Base-by-base conservation (phyloP, 345 rosid genomes). In the Bruguiera parviflora region DNA sequence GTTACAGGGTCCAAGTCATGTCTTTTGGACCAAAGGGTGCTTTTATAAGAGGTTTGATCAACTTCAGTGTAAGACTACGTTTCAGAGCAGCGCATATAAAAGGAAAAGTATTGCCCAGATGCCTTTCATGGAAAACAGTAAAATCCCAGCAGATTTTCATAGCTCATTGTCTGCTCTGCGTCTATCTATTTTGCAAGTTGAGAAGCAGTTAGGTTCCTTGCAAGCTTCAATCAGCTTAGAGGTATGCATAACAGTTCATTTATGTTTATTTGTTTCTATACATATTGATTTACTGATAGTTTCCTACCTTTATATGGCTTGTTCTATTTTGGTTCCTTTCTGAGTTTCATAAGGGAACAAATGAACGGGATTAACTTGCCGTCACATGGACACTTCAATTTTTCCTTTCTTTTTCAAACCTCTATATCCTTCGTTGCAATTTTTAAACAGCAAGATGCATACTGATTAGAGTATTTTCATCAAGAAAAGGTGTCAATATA, bases 11-110 rank as follows among this genome's bases (percentile, higher is more conserved):
- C 61, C 85, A 84, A 67, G 83, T 89, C 73, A 82, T 69, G 59
- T 80, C 79, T 47, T 86, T 95, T 31, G 82, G 80, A 53, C 78
- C 78, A 8, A 77, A 64, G 57, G 47, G 47, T 43, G 49, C 49
- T 13, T 43, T 13, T 13, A 43, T 43, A 87, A 78, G 65, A 80
- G 91, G 91, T 11, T 51, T 70, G 33, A 84, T 89, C 67, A 85
- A 69, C 62, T 91, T 91, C 32, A 95, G 86, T 77, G 89, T 89
- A 71, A 83, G 89, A 73, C 76, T 87, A 55, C 97, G 87, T 79
- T 79, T 91, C 83, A 92, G 89, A 82, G 95, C 95, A 60, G 89
- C 91, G 81, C 88, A 84, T 71, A 65, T 91, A 57, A 81, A 83
- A 43, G 13, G 90, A 55, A 80, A 81, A 68, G 87, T 82, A 31